phyloP scores from a whole-genome alignment of 768 basidiomycete genomes.

The Sarcodon sp. region DNA sequence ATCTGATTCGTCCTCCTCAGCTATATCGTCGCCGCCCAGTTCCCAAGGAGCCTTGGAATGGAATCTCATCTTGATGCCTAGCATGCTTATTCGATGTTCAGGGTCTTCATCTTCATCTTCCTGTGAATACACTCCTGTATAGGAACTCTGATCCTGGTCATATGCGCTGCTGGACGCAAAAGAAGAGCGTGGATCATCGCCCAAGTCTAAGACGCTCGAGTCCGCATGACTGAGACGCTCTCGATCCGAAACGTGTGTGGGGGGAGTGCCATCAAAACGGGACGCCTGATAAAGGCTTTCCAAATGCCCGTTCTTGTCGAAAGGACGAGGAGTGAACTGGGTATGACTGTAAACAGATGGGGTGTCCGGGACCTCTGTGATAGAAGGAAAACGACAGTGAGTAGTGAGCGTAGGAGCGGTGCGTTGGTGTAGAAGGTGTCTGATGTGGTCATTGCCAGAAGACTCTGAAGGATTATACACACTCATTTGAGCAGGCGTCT shows the following conservation, averaged over 20 bases:
- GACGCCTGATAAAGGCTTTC: constrained; percentile 13
- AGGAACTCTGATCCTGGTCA: constrained; percentile 9
- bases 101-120: constrained; percentile 30
- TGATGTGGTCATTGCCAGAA: constrained; percentile 33
- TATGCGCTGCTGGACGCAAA: constrained; percentile 5
- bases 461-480: constrained; percentile 16
- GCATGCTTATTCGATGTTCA: constrained; percentile 47
- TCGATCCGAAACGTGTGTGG: constrained; percentile 17
- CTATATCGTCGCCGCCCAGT: constrained; percentile 32
- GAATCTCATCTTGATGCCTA: constrained; percentile 77
- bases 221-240: constrained; percentile 31
- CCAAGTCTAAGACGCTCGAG: constrained; percentile 44
- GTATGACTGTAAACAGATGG: constrained; percentile 58
- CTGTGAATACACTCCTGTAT: constrained; percentile 6
- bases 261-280: constrained; percentile 7
- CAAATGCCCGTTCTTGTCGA: constrained; percentile 18
- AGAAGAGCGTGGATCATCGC: constrained; percentile 22
- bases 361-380: constrained; percentile 50
- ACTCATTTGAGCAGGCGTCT: constrained; percentile 6
- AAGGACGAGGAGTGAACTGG: constrained; percentile 39
- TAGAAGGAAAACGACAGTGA: constrained; percentile 34
- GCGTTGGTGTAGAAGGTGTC: constrained; percentile 40
- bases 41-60: constrained; percentile 82
- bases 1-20: constrained; percentile 29
- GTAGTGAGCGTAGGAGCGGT: constrained; percentile 30